Base-by-base conservation (phyloP, 2,329 filamentous ascomycete genomes). In the Colletotrichum sp. region DNA sequence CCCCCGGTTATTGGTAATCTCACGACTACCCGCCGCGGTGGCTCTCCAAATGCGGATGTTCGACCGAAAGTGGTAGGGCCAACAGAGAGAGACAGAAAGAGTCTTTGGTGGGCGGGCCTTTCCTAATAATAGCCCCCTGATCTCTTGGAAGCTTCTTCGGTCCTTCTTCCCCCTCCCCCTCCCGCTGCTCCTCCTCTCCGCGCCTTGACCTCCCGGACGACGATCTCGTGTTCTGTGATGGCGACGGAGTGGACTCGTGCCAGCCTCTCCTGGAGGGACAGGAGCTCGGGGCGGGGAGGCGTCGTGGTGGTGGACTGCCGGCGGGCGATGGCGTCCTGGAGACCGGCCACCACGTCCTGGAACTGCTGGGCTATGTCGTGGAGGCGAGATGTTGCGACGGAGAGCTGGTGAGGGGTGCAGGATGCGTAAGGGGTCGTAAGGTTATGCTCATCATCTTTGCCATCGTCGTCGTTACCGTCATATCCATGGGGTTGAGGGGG, bases 311-410 rank as follows among this genome's bases (percentile, higher is more conserved):
- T 2, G 30, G 26, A 34, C n/a, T 43, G 61, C 32, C 13, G 21
- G 7, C 34, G 34, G 21, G 32, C 8, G 61, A 63, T 38, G 21
- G 21, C 30, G 21, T 38, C 83, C 55, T 82, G 80, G 52, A 83
- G 78, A 32, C 82, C 81, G 7, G 83, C 83, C 5, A 86, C 84
- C 55, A 85, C 81, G 58, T 85, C 83, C 66, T 85, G 83, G 36
- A 85, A 63, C 61, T 63, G 32, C 21, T 38, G 34, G 34, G 24
- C n/a, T 26, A 34, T 38, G 61, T 63, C 59, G 59, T 63, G 21
- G 28, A 38, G 61, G 32, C 30, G 34, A 3, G 34, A 24, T 18
- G 32, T 36, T 36, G 61, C 61, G 61, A n/a, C n/a, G 34, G n/a
- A 16, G 32, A 63, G 61, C 61, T 63, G 32, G 34, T 16, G n/a